These are phyloP conservation scores for Ilyonectria mors-panacis DNA, from an alignment of 2,329 filamentous ascomycete genomes.

Conservation along the genomic window DNA sequence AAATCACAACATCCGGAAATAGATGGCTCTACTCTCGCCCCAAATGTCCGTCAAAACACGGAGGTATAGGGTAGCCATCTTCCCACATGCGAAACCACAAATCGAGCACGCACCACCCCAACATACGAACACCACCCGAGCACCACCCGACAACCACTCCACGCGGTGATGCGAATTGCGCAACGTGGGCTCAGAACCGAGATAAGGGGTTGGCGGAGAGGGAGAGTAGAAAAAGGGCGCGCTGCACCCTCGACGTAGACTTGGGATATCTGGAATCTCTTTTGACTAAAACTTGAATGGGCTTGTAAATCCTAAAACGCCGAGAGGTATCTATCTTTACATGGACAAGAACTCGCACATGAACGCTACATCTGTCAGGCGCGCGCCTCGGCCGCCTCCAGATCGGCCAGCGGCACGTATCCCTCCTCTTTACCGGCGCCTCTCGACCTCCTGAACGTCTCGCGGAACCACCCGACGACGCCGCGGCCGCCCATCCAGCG, in stretches of 20 bases:
- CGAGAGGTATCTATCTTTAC: constrained; percentile 24
- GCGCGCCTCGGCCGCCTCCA: constrained; percentile 56
- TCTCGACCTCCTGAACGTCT: constrained; percentile 56
- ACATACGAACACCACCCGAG: constrained; percentile 43
- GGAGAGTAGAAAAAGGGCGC: constrained; percentile 11
- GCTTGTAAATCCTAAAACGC: constrained; percentile 25
- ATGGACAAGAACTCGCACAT: constrained; percentile 15
- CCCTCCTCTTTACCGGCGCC: constrained; percentile 65
- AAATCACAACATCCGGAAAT: not conserved
- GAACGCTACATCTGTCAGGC: constrained; percentile 10
- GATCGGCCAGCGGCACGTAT: constrained; percentile 71
- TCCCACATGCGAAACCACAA: constrained; percentile 1
- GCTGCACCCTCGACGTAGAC: not conserved
- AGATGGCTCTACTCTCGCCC: not conserved
- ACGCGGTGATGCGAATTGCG: constrained; percentile 21
- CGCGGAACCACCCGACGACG: constrained; percentile 59
- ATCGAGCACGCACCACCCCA: constrained; percentile 28
- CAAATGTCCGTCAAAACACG: not conserved
- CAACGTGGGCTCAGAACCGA: constrained; percentile 27
- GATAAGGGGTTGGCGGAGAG: not conserved
- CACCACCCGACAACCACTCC: constrained; percentile 39
- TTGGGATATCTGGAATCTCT: not conserved
- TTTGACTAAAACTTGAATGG: constrained; percentile 21
- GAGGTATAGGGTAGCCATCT: not conserved
- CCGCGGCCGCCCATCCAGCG: constrained; percentile 61